Conservation (phyloP, 306 rosid genomes). For the Inga leiocalycina region DNA sequence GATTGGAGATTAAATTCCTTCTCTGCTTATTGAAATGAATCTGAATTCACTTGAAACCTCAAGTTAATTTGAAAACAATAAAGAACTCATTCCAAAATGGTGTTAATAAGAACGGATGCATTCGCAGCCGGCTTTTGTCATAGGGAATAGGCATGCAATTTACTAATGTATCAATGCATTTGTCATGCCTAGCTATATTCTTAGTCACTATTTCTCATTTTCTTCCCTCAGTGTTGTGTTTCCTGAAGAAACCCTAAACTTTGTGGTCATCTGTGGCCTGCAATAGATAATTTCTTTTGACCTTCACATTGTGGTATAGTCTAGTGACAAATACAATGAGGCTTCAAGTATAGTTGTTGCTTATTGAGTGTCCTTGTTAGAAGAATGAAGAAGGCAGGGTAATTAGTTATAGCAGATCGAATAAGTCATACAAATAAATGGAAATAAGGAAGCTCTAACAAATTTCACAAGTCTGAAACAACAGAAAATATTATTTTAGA, state of each 20-base stretch:
- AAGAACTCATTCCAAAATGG: neutral
- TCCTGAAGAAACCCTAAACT: neutral
- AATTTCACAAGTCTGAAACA: slow-evolving; percentile 40
- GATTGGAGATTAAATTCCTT: neutral
- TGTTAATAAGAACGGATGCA: neutral
- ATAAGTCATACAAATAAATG: slow-evolving; percentile 15
- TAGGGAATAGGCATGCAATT: neutral
- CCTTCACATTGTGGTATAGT: slow-evolving; percentile 8
- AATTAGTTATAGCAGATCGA: neutral
- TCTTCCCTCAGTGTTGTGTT: slow-evolving; percentile 7
- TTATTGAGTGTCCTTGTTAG: neutral
- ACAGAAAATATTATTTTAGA: slow-evolving; percentile 41
- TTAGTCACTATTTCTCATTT: slow-evolving; percentile 15
- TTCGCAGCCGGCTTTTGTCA: neutral
- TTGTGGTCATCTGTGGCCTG: slow-evolving; percentile 5
- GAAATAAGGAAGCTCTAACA: slow-evolving; percentile 26
- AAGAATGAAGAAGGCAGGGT: slow-evolving; percentile 14
- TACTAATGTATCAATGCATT: too few relatives aligned
- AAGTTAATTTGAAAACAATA: neutral
- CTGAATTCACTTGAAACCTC: neutral
- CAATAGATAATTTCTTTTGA: neutral
- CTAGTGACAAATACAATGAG: slow-evolving; percentile 11
- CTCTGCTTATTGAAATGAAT: neutral
- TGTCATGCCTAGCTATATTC: slow-evolving; percentile 19
- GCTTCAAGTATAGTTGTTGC: slow-evolving; percentile 8